Evolutionary conservation across 306 rosid genomes (phyloP).

Genomic region (Calophaca sinica): DNA sequence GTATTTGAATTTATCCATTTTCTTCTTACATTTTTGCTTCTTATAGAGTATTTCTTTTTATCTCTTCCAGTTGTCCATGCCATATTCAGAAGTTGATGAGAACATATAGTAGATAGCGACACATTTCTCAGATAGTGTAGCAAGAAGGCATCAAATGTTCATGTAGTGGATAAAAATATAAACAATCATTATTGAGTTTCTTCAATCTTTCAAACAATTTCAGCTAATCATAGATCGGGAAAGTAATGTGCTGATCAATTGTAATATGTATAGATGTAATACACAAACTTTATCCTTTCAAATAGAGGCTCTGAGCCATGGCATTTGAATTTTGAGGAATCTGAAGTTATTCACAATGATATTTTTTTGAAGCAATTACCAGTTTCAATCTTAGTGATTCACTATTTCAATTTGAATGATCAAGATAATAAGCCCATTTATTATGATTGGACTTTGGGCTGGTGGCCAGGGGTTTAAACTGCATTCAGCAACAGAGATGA

Average conservation of each 20-base stretch:
- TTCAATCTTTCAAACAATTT: conserved; percentile 45
- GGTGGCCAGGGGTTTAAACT: conserved; percentile 17
- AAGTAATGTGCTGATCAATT: conserved; percentile 41
- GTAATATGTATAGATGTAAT: conserved; percentile 51
- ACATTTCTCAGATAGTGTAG: conserved; percentile 35
- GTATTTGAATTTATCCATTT: too few relatives aligned
- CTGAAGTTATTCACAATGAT: conserved; percentile 44
- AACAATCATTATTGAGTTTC: conserved; percentile 34
- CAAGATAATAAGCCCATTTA: conserved; percentile 15
- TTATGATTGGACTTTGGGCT: conserved; percentile 17
- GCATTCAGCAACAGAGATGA: conserved; percentile 28
- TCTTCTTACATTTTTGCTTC: too few relatives aligned
- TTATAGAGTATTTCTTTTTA: too few relatives aligned
- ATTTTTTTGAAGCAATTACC: conserved; percentile 44
- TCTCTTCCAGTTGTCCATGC: too few relatives aligned
- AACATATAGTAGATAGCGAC: conserved; percentile 39
- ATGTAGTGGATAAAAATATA: conserved; percentile 35
- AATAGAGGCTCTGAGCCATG: conserved; percentile 40
- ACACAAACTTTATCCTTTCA: conserved; percentile 40
- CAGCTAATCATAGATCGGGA: conserved; percentile 48
- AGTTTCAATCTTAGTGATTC: conserved; percentile 37
- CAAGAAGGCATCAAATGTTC: conserved; percentile 42
- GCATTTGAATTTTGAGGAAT: conserved; percentile 43
- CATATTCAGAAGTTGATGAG: conserved; percentile 40
- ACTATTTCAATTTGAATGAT: conserved; percentile 37